Evolutionary conservation across 495 filamentous ascomycete genomes (phyloP), one percentile per base, ranked within the genome.

Genomic region (Penicillium parvum): DNA sequence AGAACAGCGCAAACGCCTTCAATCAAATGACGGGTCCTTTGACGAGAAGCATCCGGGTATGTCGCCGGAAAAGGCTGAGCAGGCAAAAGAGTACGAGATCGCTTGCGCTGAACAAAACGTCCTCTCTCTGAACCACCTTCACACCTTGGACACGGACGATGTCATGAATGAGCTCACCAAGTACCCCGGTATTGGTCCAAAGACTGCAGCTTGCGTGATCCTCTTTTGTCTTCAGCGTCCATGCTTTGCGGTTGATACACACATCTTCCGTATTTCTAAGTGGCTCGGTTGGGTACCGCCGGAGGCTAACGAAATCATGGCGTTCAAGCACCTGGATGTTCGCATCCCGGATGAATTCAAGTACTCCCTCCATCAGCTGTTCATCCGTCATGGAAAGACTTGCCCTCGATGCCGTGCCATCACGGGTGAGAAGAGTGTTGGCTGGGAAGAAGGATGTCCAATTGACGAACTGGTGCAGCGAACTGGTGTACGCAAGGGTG

Each of bases 131-230:
- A 86, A 96, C 46, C 81, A 95, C 59, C 64, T 96, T 11, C 86
- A 86, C 47, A 66, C 66, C 10, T 64, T 94, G 40, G 60, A 67
- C 14, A 81, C 75, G 9, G 74, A 86, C 12, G 75, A 87, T 18
- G 88, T 82, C 0, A 84, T 95, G 76, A 65, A 67, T 7, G 79
- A 83, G 41, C 73, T 97, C 25, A 76, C 81, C 36, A 82, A 76
- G 40, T 92, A 83, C 32, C 84, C 85, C 3, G 92, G 91, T 3
- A 86, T 97, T 45, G 92, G 90, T 0, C 82, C 87, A 39, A 98
- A 98, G 66, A 95, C 90, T 1, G 85, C 90, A 3, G 83, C 87
- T 6, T 98, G 92, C 50, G 85, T 91, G 10, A 64, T 85, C 9
- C 71, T 91, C 2, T 94, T 94, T 60, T 90, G 86, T 60, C 74